A percentile compares a stretch with the other conserved stretches of the same genome.
These are phyloP conservation scores for Elymus sibiricus DNA, from an alignment of 176 grass and related monocot species.

Conservation along the genomic window DNA sequence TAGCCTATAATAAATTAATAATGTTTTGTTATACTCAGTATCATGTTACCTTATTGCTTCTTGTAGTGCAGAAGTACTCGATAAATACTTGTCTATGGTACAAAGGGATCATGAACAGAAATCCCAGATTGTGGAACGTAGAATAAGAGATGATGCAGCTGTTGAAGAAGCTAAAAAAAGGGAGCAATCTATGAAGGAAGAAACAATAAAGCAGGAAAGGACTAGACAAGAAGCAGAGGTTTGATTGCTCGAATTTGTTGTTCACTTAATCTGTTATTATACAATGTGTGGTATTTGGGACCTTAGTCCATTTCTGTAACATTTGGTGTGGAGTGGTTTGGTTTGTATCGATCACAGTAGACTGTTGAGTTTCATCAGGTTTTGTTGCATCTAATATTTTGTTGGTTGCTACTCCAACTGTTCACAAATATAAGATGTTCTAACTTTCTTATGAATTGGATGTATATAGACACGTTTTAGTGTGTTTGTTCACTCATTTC, in stretches of 20 bases:
- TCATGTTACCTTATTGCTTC: slow-evolving; percentile 37
- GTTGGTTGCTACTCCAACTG: no score
- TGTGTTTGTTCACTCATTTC: no score
- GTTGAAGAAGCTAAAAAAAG: slow-evolving; percentile 83
- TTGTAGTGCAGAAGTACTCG: slow-evolving; percentile 87
- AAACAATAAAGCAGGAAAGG: slow-evolving; percentile 75
- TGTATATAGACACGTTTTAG: no score
- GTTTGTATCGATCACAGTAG: neutral
- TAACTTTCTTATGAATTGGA: no score
- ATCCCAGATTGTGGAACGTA: slow-evolving; percentile 76
- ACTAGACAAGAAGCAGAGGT: slow-evolving; percentile 82
- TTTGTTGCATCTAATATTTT: neutral
- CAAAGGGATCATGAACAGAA: slow-evolving; percentile 89
- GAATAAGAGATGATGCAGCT: slow-evolving; percentile 92
- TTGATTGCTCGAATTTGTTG: slow-evolving; percentile 23
- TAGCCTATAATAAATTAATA: neutral
- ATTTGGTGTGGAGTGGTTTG: neutral
- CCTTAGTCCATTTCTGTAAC: slow-evolving; percentile 5
- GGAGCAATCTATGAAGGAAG: slow-evolving; percentile 67
- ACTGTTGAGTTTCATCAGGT: slow-evolving; percentile 9
- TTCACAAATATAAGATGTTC: no score
- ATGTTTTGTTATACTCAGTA: slow-evolving; percentile 15
- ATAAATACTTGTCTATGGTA: slow-evolving; percentile 76
- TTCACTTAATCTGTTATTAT: neutral
- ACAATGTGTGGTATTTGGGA: neutral